Evolutionary conservation across 208 protist species (phyloP).

Genomic region (Leishmania major): DNA sequence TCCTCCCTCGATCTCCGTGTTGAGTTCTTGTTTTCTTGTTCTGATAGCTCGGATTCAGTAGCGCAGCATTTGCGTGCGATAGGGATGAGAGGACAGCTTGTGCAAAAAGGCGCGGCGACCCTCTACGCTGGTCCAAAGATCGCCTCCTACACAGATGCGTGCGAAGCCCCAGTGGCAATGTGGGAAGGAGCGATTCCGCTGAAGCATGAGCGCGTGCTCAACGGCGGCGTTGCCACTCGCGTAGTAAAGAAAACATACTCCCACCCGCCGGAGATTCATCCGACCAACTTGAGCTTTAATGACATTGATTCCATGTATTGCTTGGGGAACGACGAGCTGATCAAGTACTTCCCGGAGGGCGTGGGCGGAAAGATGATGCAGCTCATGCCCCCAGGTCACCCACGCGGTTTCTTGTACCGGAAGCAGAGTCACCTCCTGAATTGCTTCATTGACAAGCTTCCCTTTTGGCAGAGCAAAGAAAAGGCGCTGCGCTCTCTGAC

Average conservation of each 20-base stretch:
- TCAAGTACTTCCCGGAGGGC: conserved; percentile 86
- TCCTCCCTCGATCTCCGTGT: background rate
- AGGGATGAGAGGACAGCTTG: conserved; percentile 49
- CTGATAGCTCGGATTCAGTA: background rate
- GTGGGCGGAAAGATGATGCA: conserved; percentile 91
- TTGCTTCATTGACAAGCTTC: conserved; percentile 87
- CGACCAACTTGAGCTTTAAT: conserved; percentile 72
- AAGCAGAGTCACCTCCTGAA: conserved; percentile 91
- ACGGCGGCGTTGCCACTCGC: conserved; percentile 51
- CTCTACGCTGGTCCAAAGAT: conserved; percentile 63
- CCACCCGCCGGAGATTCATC: conserved; percentile 73
- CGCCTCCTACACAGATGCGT: conserved; percentile 85
- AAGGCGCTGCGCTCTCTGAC: conserved; percentile 61
- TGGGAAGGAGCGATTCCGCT: conserved; percentile 87
- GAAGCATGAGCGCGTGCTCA: conserved; percentile 62
- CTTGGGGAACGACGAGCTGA: conserved; percentile 88
- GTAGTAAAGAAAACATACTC: conserved; percentile 77
- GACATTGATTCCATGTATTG: conserved; percentile 93
- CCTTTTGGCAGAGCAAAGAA: conserved; percentile 78
- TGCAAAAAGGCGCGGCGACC: conserved; percentile 52
- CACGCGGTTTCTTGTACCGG: conserved; percentile 90
- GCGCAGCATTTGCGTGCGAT: background rate
- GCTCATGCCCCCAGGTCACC: conserved; percentile 89
- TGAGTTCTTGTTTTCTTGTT: background rate
- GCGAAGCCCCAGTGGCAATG: conserved; percentile 85